These are phyloP conservation scores for Cyathus striatus DNA, from an alignment of 768 basidiomycete species.

Conservation along the genomic window DNA sequence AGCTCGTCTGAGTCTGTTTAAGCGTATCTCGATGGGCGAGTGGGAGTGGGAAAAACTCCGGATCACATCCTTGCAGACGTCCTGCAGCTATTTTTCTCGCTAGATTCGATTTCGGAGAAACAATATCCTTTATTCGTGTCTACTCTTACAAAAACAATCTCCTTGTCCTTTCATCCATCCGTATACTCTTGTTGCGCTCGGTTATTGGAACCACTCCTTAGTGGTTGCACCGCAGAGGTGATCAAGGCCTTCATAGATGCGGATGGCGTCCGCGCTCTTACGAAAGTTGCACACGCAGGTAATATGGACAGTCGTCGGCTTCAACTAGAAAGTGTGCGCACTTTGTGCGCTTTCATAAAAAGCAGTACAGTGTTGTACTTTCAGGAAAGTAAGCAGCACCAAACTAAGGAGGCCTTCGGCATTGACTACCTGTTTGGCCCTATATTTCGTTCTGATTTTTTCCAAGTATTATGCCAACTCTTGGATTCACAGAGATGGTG, in stretches of 20 bases:
- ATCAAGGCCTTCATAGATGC: conserved; percentile 23
- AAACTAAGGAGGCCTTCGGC: conserved; percentile 4
- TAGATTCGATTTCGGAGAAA: conserved; percentile 12
- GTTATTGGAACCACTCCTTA: conserved; percentile 24
- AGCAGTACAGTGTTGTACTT: conserved; percentile 15
- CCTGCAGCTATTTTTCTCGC: conserved; percentile 30
- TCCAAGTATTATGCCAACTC: conserved; percentile 25
- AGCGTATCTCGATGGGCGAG: conserved; percentile 27
- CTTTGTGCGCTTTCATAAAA: conserved; percentile 28
- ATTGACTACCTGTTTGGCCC: conserved; percentile 15
- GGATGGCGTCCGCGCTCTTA: conserved; percentile 27
- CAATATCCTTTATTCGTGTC: conserved; percentile 24
- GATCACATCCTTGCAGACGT: conserved; percentile 28
- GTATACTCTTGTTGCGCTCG: conserved; percentile 28
- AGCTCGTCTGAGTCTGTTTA: conserved; percentile 27
- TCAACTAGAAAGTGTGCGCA: conserved; percentile 33
- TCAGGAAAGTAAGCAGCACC: conserved; percentile 2
- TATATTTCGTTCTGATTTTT: conserved; percentile 32
- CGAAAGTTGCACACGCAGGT: conserved; percentile 25
- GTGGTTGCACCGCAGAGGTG: conserved; percentile 17
- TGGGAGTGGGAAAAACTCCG: conserved; percentile 22
- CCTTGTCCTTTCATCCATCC: conserved; percentile 21
- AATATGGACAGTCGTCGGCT: conserved; percentile 30
- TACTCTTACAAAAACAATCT: conserved; percentile 22
- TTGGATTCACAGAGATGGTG: conserved; percentile 29